phyloP scores from a whole-genome alignment of 192 early-diverging fungal genomes.

The Coemansia sp. region DNA sequence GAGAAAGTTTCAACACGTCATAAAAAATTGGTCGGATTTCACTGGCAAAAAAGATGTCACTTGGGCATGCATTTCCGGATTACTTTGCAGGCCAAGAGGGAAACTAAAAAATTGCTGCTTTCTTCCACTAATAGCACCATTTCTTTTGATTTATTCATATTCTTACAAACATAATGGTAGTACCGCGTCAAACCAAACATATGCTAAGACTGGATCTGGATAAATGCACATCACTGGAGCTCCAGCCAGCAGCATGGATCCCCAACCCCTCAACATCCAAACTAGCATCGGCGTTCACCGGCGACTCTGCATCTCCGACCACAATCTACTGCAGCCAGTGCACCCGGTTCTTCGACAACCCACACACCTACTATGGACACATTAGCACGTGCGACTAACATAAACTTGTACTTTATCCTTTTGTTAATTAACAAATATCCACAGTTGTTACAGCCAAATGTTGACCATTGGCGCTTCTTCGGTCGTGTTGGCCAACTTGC shows the following conservation, averaged over 20 bases:
- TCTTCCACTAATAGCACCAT: background rate
- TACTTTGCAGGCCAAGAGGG: too few relatives aligned
- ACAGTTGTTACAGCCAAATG: conserved; percentile 19
- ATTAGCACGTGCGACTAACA: conserved; percentile 22
- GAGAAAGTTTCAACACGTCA: too few relatives aligned
- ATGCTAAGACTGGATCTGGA: conserved; percentile 6
- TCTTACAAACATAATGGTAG: background rate
- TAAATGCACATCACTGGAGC: too few relatives aligned
- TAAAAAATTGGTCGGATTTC: too few relatives aligned
- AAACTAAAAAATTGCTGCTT: background rate
- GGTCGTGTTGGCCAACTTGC: background rate
- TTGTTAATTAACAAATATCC: background rate
- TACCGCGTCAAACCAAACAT: background rate
- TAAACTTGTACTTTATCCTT: background rate
- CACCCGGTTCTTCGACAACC: conserved; percentile 25
- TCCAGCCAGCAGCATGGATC: conserved; percentile 20
- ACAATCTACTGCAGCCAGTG: conserved; percentile 49
- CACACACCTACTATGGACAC: conserved; percentile 20
- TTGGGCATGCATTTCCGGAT: too few relatives aligned
- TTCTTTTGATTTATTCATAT: background rate
- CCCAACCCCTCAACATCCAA: conserved; percentile 40
- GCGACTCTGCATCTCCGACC: background rate
- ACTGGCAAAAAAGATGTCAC: too few relatives aligned
- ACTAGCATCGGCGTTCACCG: conserved; percentile 25
- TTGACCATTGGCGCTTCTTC: conserved; percentile 11